Evolutionary conservation across 306 rosid genomes (phyloP).

Genomic region (Casuarina cunninghamiana): DNA sequence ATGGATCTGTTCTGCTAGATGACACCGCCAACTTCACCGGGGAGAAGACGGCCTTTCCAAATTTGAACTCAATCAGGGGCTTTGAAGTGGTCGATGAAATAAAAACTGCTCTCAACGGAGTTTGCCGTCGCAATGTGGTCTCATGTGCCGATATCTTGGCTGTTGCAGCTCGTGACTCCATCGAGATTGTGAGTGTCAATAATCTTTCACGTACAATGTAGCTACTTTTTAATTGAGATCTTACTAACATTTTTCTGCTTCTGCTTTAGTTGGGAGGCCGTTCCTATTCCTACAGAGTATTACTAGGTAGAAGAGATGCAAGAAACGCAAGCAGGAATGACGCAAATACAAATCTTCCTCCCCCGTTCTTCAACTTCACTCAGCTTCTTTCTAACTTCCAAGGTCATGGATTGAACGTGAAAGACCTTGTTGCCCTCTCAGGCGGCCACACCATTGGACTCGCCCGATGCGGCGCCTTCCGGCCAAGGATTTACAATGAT

Average conservation of each 20-base stretch:
- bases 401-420: slow-evolving; percentile 36
- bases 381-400: slow-evolving; percentile 41
- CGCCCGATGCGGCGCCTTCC: slow-evolving; percentile 25
- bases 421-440: slow-evolving; percentile 34
- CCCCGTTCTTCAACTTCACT: slow-evolving; percentile 28
- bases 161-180: slow-evolving; percentile 45
- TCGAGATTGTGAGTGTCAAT: slow-evolving; percentile 25
- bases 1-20: slow-evolving; percentile 61
- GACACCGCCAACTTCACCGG: slow-evolving; percentile 45
- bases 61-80: slow-evolving; percentile 35
- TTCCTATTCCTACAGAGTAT: slow-evolving; percentile 17
- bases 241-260: neutral
- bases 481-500: slow-evolving; percentile 35
- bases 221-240: neutral
- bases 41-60: slow-evolving; percentile 56
- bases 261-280: slow-evolving; percentile 30
- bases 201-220: neutral
- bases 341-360: slow-evolving; percentile 31
- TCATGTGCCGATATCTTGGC: slow-evolving; percentile 46
- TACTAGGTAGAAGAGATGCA: slow-evolving; percentile 42
- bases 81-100: slow-evolving; percentile 33
- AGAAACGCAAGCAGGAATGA: slow-evolving; percentile 26
- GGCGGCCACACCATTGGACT: slow-evolving; percentile 39
- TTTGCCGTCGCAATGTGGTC: slow-evolving; percentile 28
- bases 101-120: slow-evolving; percentile 17